A percentile compares a stretch with the other conserved stretches of the same genome.
phyloP scores from a whole-genome alignment of 2,329 filamentous ascomycete genomes.

The Fusarium odoratissimum region DNA sequence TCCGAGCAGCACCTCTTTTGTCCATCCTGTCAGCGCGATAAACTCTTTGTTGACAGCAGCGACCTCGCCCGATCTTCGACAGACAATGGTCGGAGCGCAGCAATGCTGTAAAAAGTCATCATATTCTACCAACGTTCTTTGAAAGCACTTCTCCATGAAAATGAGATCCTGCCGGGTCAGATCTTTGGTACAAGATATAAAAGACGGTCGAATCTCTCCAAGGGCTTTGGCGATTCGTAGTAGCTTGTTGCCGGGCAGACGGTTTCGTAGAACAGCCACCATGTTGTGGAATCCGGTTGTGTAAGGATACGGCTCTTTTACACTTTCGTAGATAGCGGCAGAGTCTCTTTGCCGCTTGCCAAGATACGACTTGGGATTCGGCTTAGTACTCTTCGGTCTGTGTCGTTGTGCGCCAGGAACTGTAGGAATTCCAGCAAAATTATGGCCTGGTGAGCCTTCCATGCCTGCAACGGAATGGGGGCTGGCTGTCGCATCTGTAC shows the following conservation, averaged over 20 bases:
- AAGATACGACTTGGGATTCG: constrained; percentile 61
- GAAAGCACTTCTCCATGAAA: constrained; percentile 98
- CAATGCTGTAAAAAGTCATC: constrained; percentile 91
- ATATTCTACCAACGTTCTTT: constrained; percentile 91
- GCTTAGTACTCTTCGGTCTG: constrained; percentile 58
- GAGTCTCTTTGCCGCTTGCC: constrained; percentile 76
- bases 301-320: constrained; percentile 93
- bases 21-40: constrained; percentile 94
- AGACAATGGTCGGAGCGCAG: constrained; percentile 91
- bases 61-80: constrained; percentile 92
- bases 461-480: constrained; percentile 66
- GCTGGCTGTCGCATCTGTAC: constrained; percentile 71
- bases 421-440: constrained; percentile 45
- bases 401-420: constrained; percentile 49
- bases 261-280: constrained; percentile 80
- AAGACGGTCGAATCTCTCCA: constrained; percentile 89
- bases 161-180: constrained; percentile 89
- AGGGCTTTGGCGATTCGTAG: constrained; percentile 88
- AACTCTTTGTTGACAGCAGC: constrained; percentile 97
- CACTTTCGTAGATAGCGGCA: constrained; percentile 86
- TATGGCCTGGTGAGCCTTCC: constrained; percentile 63
- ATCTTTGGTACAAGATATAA: constrained; percentile 92
- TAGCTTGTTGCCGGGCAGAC: constrained; percentile 81
- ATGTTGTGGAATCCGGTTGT: constrained; percentile 90
- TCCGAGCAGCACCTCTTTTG: constrained; percentile 86